These are phyloP conservation scores for Rosa rugosa DNA, from an alignment of 306 rosid genomes.

Conservation along the genomic window DNA sequence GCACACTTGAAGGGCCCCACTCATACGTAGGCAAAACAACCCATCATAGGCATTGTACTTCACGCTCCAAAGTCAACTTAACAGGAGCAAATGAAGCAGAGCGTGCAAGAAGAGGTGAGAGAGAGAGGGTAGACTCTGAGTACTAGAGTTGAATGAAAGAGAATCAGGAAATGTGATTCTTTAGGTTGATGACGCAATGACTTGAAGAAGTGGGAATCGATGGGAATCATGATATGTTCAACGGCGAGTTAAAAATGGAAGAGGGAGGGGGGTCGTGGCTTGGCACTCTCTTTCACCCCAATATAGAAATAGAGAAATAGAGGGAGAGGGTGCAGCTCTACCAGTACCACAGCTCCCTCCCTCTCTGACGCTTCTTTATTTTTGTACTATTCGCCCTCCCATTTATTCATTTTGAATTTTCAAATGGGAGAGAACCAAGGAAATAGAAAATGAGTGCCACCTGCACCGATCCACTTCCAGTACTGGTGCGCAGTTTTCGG, in stretches of 20 bases:
- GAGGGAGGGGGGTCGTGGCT: background rate
- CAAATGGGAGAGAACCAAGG: too few species aligned
- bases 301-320: background rate
- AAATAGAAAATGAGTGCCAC: too few species aligned
- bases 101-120: background rate
- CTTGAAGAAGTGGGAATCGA: constrained; percentile 7
- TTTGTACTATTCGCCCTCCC: too few species aligned
- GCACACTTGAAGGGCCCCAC: constrained; percentile 20
- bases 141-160: background rate
- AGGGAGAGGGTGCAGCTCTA: background rate
- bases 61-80: constrained; percentile 49
- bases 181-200: constrained; percentile 10
- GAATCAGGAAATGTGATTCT: constrained; percentile 22
- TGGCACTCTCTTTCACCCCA: background rate
- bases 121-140: background rate
- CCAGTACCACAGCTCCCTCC: background rate
- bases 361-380: background rate
- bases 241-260: background rate
- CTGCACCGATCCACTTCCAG: too few species aligned
- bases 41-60: constrained; percentile 22
- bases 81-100: background rate
- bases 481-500: too few species aligned
- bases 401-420: too few species aligned
- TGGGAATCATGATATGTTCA: constrained; percentile 15
- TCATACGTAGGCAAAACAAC: background rate